phyloP scores from a whole-genome alignment of 169 alveolate species.

The Plasmodium inui region DNA sequence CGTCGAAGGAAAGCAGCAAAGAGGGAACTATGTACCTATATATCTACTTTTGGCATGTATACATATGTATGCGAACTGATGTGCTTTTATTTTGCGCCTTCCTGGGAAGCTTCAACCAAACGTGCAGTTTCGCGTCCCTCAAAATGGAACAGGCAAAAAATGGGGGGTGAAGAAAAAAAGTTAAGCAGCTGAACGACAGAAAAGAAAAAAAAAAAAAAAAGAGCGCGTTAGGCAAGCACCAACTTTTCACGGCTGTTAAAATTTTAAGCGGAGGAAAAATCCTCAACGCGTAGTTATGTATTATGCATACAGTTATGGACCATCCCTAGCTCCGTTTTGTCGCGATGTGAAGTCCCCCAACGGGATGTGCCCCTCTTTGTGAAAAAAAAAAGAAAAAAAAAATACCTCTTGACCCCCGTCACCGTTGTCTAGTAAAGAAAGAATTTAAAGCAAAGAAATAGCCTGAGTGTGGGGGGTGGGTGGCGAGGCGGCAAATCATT shows the following conservation, averaged over 20 bases:
- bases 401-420: neutral
- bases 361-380: neutral
- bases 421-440: neutral
- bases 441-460: neutral
- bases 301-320: neutral
- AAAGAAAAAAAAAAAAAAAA: neutral
- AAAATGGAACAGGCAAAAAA: neutral
- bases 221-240: neutral
- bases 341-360: neutral
- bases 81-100: neutral
- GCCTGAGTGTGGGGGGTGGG: neutral
- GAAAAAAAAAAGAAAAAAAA: neutral
- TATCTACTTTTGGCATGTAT: neutral
- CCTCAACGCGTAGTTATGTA: neutral
- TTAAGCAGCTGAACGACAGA: neutral
- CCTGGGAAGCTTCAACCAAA: neutral
- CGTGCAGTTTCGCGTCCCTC: neutral
- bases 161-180: neutral
- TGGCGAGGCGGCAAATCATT: neutral
- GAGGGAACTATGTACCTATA: neutral
- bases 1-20: neutral
- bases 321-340: neutral
- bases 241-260: neutral
- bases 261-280: neutral
- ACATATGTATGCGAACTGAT: neutral